Base-by-base conservation (phyloP, 2,329 filamentous ascomycete species). In the Dactylellina parvicollis region DNA sequence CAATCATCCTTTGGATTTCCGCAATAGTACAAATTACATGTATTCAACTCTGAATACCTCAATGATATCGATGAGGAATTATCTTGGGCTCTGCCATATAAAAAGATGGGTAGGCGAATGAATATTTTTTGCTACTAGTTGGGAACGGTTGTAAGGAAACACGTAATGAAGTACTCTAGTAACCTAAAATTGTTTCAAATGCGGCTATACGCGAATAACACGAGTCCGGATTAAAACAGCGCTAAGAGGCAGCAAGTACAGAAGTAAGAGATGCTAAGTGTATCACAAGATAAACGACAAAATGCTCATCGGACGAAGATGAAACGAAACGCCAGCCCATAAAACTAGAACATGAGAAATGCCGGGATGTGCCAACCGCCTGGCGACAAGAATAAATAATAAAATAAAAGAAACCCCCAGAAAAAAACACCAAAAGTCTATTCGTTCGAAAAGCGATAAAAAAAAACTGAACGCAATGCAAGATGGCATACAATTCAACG, bases 231-330 rank as follows among this genome's bases (percentile, higher is more conserved):
- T 36, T 24, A 32, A 24, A 54, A 72, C 57, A 65, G 46, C 67
- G 67, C 67, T 72, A 72, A 72, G 14, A 59, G 34, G 59, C 67
- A 72, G 67, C 32, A 70, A 16, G 40, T 24, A 16, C n/a, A 18
- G 16, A 49, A 52, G 16, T 55, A 24, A 14, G 22, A 28, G 16
- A 52, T 50, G 34, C 47, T 46, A 61, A 50, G 8, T 32, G 34
- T 44, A 46, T 42, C 50, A 38, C 42, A 52, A 42, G 26, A 42
- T 36, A 32, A 42, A 36, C 36, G 30, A 12, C 8, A 34, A 30
- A 36, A 56, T 56, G 49, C 50, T 49, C 32, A 26, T 42, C 9
- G n/a, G 42, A 42, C 24, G 47, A 22, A 54, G 32, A 34, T 46
- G 36, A 38, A 18, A 28, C 2, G 30, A 18, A 56, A 56, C 52